phyloP scores from a whole-genome alignment of 805 yeast species.

The Pichia ethanolica region DNA sequence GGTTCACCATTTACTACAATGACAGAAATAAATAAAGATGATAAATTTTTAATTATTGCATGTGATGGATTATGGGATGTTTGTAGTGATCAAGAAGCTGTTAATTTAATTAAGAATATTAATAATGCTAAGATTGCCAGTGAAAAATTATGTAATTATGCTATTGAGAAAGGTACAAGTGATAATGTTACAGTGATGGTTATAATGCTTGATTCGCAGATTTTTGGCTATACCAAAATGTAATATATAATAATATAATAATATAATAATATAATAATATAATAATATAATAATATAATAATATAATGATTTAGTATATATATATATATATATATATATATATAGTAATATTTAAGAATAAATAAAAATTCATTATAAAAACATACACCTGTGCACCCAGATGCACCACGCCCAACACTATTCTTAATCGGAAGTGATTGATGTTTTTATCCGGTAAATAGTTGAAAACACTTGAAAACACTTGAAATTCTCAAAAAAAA shows the following conservation, averaged over 20 bases:
- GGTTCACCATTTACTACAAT: conserved; percentile 91
- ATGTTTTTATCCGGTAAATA: no score
- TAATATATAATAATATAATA: no score
- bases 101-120: conserved; percentile 53
- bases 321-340: no score
- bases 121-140: conserved; percentile 62
- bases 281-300: neutral
- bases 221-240: neutral
- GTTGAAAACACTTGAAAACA: no score
- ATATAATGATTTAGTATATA: neutral
- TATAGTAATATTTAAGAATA: no score
- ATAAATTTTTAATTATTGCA: conserved; percentile 79
- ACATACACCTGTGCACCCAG: no score
- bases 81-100: conserved; percentile 75
- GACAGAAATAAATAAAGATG: conserved; percentile 59
- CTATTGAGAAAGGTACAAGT: conserved; percentile 71
- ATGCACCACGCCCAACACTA: no score
- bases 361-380: no score
- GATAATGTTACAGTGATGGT: conserved; percentile 95
- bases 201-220: conserved; percentile 40
- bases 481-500: no score
- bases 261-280: no score
- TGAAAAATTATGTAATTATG: conserved; percentile 56
- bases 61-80: conserved; percentile 99
- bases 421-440: no score